A percentile compares a stretch with the other conserved stretches of the same genome.
Conservation (phyloP, 257 asterid genomes). For the Plantago major region DNA sequence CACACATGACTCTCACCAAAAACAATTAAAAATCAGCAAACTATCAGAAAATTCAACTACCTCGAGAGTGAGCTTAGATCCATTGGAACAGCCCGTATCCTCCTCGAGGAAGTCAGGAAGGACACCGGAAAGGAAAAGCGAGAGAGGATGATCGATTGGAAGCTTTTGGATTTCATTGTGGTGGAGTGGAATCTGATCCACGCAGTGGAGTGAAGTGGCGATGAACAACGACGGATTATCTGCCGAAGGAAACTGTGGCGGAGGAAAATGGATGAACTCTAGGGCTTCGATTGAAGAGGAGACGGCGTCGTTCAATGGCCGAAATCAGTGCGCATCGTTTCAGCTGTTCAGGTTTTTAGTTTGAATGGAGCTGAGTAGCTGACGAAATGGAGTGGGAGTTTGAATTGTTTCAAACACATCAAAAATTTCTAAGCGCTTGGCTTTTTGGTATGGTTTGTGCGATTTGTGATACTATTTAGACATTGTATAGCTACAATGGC, state of each 20-base stretch:
- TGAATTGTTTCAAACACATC: too few relatives aligned
- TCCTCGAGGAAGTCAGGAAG: constrained; percentile 46
- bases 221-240: constrained; percentile 18
- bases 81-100: constrained; percentile 9
- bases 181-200: constrained; percentile 38
- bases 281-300: constrained; percentile 27
- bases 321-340: constrained; percentile 80
- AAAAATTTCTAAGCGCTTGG: too few relatives aligned
- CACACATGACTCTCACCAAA: too few relatives aligned
- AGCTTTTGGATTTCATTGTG: constrained; percentile 42
- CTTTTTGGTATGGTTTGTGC: too few relatives aligned
- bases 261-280: constrained; percentile 53
- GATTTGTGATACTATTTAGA: too few relatives aligned
- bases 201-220: constrained; percentile 26
- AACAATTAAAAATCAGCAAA: not conserved
- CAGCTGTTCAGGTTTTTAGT: too few relatives aligned
- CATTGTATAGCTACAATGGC: too few relatives aligned
- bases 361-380: too few relatives aligned
- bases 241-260: constrained; percentile 44
- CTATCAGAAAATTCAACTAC: constrained; percentile 8
- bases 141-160: constrained; percentile 62
- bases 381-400: too few relatives aligned
- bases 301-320: constrained; percentile 32
- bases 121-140: constrained; percentile 61
- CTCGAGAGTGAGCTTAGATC: constrained; percentile 15